Base-by-base conservation (phyloP, 495 filamentous ascomycete genomes). In the Penicillium daleae region DNA sequence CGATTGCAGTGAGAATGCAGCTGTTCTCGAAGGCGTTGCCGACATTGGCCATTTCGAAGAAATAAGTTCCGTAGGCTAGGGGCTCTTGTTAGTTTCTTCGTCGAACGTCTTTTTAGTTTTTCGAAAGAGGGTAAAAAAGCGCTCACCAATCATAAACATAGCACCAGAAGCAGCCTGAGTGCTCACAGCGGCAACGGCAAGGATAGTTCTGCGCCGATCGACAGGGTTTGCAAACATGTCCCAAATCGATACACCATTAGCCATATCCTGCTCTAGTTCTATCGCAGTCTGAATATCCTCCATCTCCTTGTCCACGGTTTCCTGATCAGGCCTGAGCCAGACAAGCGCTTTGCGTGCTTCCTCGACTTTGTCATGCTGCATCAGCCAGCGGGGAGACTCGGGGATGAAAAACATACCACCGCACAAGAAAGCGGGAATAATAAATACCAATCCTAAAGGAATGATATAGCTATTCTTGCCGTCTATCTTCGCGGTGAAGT, bases 381-480 rank as follows among this genome's bases (percentile, higher is more conserved):
- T 75, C 32, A 90, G 74, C 86, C 87, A 90, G 39, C 87, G 82
- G 0, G 87, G 87, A 6, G 83, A 85, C 64, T 89, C 87, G 9
- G 87, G 86, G 42, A 89, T 82, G 71, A 89, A 86, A 65, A 87
- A 73, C 10, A 89, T 64, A 12, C 77, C 80, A 33, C 80, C 67
- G 24, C 75, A 68, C 48, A 88, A 59, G 62, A 89, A 68, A 8
- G 74, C 73, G 0, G 86, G 86, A 6, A 88, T 74, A 33, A 88
- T 71, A 57, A 84, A 86, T 61, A 88, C 77, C 26, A 87, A 75
- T 9, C 85, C 85, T 0, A 89, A 76, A 4, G 86, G 84, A 54
- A 87, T 85, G 2, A 86, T 75, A 63, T 87, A 89, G 12, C 62
- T 65, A 44, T 63, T 60, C 31, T 63, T 82, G 29, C 73, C 78